Conservation (phyloP, 179 eudicot species). For the Spinacia oleracea region DNA sequence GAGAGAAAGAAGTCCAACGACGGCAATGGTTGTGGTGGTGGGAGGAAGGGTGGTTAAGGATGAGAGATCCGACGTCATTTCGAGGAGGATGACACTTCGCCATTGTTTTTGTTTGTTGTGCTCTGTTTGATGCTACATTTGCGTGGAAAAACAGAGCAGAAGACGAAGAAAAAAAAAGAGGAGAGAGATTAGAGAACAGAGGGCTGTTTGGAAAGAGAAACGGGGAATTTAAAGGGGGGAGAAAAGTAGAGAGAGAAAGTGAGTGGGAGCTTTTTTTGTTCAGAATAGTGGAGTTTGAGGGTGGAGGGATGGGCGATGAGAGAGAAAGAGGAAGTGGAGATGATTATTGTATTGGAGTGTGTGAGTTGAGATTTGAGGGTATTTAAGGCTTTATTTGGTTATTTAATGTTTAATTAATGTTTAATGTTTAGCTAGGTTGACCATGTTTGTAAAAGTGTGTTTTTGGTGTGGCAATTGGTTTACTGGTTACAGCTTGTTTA, state of each 20-base stretch:
- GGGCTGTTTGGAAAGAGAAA: not conserved
- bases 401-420: not conserved
- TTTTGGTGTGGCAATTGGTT: not conserved
- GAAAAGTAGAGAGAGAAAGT: not conserved
- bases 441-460: not conserved
- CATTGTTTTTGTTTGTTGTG: not conserved
- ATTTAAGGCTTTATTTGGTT: not conserved
- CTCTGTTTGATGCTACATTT: constrained; percentile 9
- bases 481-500: not conserved
- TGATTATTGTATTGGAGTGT: not conserved
- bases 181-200: not conserved
- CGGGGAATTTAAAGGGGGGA: not conserved
- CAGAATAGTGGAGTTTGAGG: not conserved
- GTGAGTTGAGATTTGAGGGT: not conserved
- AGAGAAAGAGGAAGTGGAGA: not conserved
- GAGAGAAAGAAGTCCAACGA: not conserved
- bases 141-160: not conserved
- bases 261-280: not conserved
- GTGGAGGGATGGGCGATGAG: not conserved
- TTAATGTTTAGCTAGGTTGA: not conserved
- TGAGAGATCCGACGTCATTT: constrained; percentile 20
- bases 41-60: constrained; percentile 4
- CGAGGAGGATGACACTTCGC: constrained; percentile 16
- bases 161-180: not conserved
- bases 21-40: constrained; percentile 4